phyloP scores from a whole-genome alignment of 2,329 filamentous ascomycete species.

The Trichoderma citrinoviride region DNA sequence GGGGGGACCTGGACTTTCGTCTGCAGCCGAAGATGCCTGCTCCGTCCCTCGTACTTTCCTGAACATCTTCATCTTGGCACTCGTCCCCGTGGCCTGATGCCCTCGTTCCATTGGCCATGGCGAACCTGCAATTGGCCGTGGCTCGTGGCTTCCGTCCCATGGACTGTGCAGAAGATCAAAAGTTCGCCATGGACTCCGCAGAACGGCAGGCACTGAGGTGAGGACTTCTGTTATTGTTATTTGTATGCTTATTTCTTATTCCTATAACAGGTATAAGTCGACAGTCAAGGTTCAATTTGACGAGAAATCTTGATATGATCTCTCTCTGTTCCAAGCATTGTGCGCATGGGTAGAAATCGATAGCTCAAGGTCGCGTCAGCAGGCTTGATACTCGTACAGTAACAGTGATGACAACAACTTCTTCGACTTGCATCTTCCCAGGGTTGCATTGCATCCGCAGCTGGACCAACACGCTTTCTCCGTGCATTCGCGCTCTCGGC shows the following conservation, averaged over 20 bases:
- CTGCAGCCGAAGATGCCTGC: background rate
- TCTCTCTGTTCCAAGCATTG: too few relatives aligned
- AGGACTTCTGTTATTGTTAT: background rate
- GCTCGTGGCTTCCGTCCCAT: background rate
- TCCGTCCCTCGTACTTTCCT: too few relatives aligned
- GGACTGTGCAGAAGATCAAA: constrained; percentile 6
- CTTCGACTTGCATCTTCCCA: background rate
- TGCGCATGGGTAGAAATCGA: too few relatives aligned
- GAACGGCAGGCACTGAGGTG: background rate
- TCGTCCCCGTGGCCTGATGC: constrained; percentile 12
- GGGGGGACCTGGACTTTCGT: constrained; percentile 1
- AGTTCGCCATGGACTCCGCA: constrained; percentile 6
- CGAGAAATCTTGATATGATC: too few relatives aligned
- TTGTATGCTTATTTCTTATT: constrained; percentile 5
- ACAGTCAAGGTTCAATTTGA: too few relatives aligned
- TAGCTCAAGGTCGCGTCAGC: background rate
- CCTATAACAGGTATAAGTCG: background rate
- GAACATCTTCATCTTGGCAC: background rate
- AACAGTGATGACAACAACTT: too few relatives aligned
- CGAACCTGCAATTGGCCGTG: background rate
- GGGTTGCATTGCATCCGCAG: background rate
- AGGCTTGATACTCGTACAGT: too few relatives aligned
- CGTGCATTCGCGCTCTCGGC: background rate
- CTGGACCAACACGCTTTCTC: background rate
- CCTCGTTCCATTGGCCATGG: constrained; percentile 3